phyloP scores from a whole-genome alignment of 495 filamentous ascomycete species.

The Neurospora sp. region DNA sequence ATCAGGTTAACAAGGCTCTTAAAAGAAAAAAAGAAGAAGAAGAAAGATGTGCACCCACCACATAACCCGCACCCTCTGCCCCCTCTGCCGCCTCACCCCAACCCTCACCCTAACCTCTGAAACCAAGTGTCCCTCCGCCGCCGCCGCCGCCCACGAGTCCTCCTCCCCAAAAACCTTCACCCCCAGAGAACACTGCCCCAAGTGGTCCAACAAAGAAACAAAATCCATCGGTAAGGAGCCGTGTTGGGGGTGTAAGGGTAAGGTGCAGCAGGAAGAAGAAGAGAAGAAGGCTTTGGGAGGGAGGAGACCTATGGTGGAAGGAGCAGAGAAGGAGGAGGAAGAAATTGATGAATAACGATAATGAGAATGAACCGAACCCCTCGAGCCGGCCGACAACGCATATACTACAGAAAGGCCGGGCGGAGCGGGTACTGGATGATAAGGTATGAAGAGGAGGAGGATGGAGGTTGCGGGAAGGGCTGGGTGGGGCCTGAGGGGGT shows the following conservation, averaged over 20 bases:
- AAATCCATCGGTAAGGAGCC: not conserved
- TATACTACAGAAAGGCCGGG: not conserved
- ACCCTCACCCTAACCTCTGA: not conserved
- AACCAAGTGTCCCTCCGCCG: not conserved
- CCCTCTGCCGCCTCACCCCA: not conserved
- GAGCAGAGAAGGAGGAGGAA: too few relatives aligned
- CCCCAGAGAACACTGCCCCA: not conserved
- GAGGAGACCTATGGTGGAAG: not conserved
- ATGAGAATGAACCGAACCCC: not conserved
- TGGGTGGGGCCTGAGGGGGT: not conserved
- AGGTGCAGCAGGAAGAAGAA: too few relatives aligned
- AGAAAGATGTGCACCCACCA: not conserved
- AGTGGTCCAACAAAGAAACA: not conserved
- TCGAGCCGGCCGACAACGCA: not conserved
- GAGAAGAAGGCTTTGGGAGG: not conserved
- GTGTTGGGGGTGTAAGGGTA: not conserved
- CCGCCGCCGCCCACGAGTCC: not conserved
- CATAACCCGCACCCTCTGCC: not conserved
- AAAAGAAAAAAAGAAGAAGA: too few relatives aligned
- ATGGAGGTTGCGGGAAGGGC: not conserved
- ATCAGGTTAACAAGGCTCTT: too few relatives aligned
- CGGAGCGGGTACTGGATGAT: not conserved
- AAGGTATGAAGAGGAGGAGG: not conserved
- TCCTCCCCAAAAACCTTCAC: not conserved
- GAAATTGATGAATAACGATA: not conserved